Evolutionary conservation across 2,329 filamentous ascomycete species (phyloP).

Genomic region (Sphaceloma murrayae): DNA sequence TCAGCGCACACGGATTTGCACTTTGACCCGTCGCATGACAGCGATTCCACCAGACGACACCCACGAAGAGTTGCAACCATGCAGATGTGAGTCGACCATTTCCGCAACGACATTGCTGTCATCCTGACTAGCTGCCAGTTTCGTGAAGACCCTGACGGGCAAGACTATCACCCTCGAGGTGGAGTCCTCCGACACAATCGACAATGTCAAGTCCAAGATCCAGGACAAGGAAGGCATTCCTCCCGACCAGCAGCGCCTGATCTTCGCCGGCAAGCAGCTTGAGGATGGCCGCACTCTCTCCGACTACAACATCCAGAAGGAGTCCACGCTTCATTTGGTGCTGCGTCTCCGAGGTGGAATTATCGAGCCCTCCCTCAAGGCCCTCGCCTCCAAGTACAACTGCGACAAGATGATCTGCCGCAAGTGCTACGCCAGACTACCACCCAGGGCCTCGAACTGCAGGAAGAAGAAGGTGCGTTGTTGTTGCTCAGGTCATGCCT

Average conservation of each 20-base stretch:
- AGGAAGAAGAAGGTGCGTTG: slow-evolving; percentile 99
- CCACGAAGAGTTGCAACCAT: too few relatives aligned
- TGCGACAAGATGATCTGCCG: slow-evolving; percentile 99
- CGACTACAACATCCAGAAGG: slow-evolving; percentile 99
- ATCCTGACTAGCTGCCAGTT: too few relatives aligned
- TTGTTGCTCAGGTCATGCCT: too few relatives aligned
- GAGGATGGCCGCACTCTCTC: slow-evolving; percentile 94
- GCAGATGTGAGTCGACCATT: slow-evolving; percentile 89
- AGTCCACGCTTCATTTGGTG: slow-evolving; percentile 96
- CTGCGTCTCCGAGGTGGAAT: slow-evolving; percentile 98
- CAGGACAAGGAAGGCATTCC: slow-evolving; percentile 99
- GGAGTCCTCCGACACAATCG: slow-evolving; percentile 97
- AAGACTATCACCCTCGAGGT: slow-evolving; percentile 99
- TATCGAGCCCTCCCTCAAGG: slow-evolving; percentile 98
- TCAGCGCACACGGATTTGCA: too few relatives aligned
- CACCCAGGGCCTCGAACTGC: slow-evolving; percentile 99
- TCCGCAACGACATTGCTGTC: too few relatives aligned
- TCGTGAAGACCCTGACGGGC: slow-evolving; percentile 99
- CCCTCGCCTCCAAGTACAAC: slow-evolving; percentile 98
- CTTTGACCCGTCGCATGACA: too few relatives aligned
- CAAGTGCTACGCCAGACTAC: slow-evolving; percentile 98
- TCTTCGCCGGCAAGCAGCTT: slow-evolving; percentile 98
- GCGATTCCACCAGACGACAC: too few relatives aligned
- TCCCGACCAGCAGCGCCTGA: slow-evolving; percentile 95
- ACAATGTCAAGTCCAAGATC: slow-evolving; percentile 99